Evolutionary conservation across 352 stramenopile species (phyloP).

Genomic region (Salisapilia sapeloensis): DNA sequence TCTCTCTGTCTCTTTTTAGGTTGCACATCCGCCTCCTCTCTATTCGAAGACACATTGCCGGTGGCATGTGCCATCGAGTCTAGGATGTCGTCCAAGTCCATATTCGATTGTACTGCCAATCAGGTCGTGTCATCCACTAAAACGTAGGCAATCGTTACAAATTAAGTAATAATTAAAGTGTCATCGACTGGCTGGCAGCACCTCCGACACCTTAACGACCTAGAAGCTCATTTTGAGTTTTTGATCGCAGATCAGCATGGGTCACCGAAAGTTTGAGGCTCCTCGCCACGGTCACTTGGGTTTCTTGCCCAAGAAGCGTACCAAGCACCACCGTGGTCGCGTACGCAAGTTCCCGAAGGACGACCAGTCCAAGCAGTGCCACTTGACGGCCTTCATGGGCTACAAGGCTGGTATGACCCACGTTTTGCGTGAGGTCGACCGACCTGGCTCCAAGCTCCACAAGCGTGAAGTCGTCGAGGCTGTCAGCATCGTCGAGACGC

Average conservation of each 20-base stretch:
- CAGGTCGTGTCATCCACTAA: too few relatives aligned
- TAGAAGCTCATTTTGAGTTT: slow-evolving; percentile 4
- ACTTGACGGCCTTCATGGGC: slow-evolving; percentile 99
- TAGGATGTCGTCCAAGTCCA: slow-evolving; percentile 67
- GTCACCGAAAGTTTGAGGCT: slow-evolving; percentile 97
- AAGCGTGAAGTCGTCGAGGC: slow-evolving; percentile 99
- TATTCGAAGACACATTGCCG: slow-evolving; percentile 21
- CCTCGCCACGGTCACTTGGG: slow-evolving; percentile 95
- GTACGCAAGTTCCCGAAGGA: slow-evolving; percentile 99
- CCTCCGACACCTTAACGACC: too few relatives aligned
- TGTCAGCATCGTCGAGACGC: slow-evolving; percentile 98
- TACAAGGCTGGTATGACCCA: slow-evolving; percentile 99
- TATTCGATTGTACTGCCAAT: too few relatives aligned
- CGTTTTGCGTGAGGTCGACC: slow-evolving; percentile 97
- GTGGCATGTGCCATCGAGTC: slow-evolving; percentile 65
- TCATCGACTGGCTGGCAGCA: too few relatives aligned
- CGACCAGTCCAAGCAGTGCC: slow-evolving; percentile 87
- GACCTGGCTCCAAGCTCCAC: slow-evolving; percentile 98
- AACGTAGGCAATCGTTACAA: too few relatives aligned
- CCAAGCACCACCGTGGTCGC: slow-evolving; percentile 97
- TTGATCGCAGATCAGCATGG: slow-evolving; percentile 56
- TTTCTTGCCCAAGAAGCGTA: slow-evolving; percentile 99
- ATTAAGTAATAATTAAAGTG: too few relatives aligned
- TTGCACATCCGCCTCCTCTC: too few relatives aligned
- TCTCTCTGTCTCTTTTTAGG: too few relatives aligned